These are phyloP conservation scores for Peronospora farinosa DNA, from an alignment of 352 stramenopile genomes.

Conservation along the genomic window DNA sequence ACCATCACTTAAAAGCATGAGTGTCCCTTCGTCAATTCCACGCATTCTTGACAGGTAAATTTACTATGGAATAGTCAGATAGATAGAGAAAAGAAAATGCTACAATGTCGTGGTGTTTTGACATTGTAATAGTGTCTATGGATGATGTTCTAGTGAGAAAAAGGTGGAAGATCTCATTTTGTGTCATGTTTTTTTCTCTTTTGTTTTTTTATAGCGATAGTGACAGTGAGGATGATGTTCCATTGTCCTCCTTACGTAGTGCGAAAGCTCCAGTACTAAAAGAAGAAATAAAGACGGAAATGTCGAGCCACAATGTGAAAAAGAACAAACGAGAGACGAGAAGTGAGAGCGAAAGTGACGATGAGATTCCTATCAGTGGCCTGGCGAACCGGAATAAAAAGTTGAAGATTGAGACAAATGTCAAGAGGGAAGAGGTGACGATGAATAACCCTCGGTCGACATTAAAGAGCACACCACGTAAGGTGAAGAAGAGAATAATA, in stretches of 20 bases:
- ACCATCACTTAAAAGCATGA: constrained; percentile 18
- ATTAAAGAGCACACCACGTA: constrained; percentile 23
- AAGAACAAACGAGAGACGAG: constrained; percentile 27
- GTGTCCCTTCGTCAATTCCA: constrained; percentile 14
- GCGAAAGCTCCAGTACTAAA: constrained; percentile 18
- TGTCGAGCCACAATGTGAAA: constrained; percentile 2
- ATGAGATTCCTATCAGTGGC: constrained; percentile 66
- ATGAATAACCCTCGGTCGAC: constrained; percentile 8
- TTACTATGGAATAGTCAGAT: neutral
- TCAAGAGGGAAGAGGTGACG: constrained; percentile 17
- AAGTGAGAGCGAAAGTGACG: constrained; percentile 54
- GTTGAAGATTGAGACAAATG: constrained; percentile 43
- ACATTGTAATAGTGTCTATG: neutral
- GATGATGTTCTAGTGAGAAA: neutral
- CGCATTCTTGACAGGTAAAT: constrained; percentile 43
- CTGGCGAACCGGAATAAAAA: constrained; percentile 51
- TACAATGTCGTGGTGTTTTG: neutral
- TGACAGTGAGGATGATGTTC: constrained; percentile 76
- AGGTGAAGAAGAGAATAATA: constrained; percentile 56
- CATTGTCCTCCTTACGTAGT: constrained; percentile 64
- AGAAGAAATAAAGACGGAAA: constrained; percentile 28
- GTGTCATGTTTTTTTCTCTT: neutral
- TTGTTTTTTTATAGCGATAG: constrained; percentile 38
- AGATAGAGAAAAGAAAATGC: constrained; percentile 2
- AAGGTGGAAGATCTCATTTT: constrained; percentile 32